Evolutionary conservation across 371 early-diverging fungal genomes (phyloP), one percentile per base, ranked within the genome.

Genomic region (Rhizomucor pusillus): DNA sequence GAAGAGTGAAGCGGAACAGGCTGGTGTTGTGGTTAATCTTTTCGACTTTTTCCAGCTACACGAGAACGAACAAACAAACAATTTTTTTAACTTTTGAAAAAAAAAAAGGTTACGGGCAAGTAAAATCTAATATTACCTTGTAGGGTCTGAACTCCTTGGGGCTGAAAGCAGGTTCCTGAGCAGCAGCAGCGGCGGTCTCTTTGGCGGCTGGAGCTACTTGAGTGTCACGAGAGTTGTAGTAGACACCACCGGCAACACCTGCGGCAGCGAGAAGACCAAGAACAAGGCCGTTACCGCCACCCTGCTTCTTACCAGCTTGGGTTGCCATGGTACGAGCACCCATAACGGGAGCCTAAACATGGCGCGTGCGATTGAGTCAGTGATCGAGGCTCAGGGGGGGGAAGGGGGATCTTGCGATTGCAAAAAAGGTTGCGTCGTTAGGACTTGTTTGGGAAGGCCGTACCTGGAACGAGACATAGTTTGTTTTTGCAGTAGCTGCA

Each of bases 1-100:
- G 89, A 51, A 95, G 77, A 23, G 75, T 87, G 57, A 97, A 95
- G 18, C 92, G 84, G 78, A 85, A 92, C 35, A 79, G 60, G 19
- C 77, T 80, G 12, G 94, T 94, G 71, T 94, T 87, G 68, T 87
- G 90, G 67, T 75, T 88, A 58, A 93, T 67, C 12, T 77, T 66
- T 44, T 79, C 52, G 23, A 83, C 67, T 57, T 76, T 80, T 64
- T 76, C 62, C 57, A 93, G 67, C 72, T 69, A 55, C 10, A 25
- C 9, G 37, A 41, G 41, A 41, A 41, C n/a, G 41, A 41, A n/a
- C n/a, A n/a, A 37, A 37, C 11, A 37, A 37, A 37, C 14, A 37
- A n/a, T n/a, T n/a, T n/a, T 5, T 29, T 29, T 29, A 29, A 7
- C 29, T 29, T 29, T 29, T 29, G 29, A 44, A 5, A 29, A 24